Conservation (phyloP, 2,329 filamentous ascomycete genomes). For the Cercospora nicotianae region DNA sequence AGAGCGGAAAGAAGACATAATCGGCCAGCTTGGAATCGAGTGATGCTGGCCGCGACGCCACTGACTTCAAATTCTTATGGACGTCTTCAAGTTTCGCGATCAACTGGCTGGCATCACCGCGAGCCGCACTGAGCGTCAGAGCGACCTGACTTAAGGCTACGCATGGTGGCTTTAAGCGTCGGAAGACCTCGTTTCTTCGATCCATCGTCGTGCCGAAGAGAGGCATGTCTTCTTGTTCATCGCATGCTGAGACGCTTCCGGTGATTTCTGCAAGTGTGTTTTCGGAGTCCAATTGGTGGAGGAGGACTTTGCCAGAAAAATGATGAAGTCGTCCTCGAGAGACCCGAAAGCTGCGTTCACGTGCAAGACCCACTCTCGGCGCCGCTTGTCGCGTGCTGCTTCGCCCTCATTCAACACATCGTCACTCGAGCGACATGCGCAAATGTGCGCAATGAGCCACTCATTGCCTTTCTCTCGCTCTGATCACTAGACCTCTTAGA, state of each 20-base stretch:
- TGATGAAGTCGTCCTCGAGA: neutral
- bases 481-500: constrained; percentile 1
- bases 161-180: constrained; percentile 59
- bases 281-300: neutral
- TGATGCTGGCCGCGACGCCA: constrained; percentile 38
- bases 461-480: neutral
- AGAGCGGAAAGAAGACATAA: constrained; percentile 92
- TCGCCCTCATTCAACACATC: neutral
- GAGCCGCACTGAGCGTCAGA: constrained; percentile 51
- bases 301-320: neutral
- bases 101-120: constrained; percentile 47
- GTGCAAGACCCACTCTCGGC: constrained; percentile 7
- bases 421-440: neutral
- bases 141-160: constrained; percentile 59
- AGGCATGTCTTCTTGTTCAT: constrained; percentile 18
- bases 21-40: constrained; percentile 84
- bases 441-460: constrained; percentile 5
- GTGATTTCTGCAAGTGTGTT: neutral
- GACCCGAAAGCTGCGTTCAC: neutral
- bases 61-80: constrained; percentile 42
- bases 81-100: constrained; percentile 50
- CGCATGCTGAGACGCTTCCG: neutral
- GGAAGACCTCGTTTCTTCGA: constrained; percentile 43
- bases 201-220: constrained; percentile 31
- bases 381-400: constrained; percentile 3